Conservation (phyloP, 1,139 yeast species). For the Lodderomyces jiufengensis region DNA sequence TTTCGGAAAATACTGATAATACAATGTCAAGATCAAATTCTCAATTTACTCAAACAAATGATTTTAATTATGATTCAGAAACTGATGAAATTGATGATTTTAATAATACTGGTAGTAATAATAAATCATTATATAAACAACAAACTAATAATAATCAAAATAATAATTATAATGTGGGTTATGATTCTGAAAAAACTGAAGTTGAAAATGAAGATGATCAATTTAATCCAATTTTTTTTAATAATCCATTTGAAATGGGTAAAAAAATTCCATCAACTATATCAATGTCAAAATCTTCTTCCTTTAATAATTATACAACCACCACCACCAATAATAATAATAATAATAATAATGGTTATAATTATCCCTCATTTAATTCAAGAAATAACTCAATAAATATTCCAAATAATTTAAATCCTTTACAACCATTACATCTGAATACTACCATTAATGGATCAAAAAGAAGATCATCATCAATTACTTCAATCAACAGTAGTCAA, state of each 20-base stretch:
- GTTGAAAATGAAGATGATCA: conserved; percentile 9
- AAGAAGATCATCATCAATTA: conserved; percentile 9
- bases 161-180: conserved; percentile 1
- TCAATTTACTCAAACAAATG: background rate
- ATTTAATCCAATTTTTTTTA: conserved; percentile 6
- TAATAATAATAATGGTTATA: background rate
- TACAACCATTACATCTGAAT: background rate
- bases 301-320: conserved; percentile 4
- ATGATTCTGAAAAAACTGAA: conserved; percentile 10
- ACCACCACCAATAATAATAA: background rate
- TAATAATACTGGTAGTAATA: background rate
- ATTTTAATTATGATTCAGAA: background rate
- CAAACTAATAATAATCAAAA: background rate
- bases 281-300: conserved; percentile 4
- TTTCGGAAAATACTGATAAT: conserved; percentile 1
- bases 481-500: conserved; percentile 9
- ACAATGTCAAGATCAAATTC: conserved; percentile 6
- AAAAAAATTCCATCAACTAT: conserved; percentile 5
- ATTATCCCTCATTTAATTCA: background rate
- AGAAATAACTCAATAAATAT: conserved; percentile 5
- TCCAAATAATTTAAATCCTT: background rate
- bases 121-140: too few relatives aligned
- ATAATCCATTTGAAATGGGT: conserved; percentile 10
- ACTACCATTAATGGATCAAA: background rate
- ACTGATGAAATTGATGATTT: background rate